These are phyloP conservation scores for Phaeosphaeriaceae sp. DNA, from an alignment of 2,329 filamentous ascomycete genomes.

Conservation along the genomic window DNA sequence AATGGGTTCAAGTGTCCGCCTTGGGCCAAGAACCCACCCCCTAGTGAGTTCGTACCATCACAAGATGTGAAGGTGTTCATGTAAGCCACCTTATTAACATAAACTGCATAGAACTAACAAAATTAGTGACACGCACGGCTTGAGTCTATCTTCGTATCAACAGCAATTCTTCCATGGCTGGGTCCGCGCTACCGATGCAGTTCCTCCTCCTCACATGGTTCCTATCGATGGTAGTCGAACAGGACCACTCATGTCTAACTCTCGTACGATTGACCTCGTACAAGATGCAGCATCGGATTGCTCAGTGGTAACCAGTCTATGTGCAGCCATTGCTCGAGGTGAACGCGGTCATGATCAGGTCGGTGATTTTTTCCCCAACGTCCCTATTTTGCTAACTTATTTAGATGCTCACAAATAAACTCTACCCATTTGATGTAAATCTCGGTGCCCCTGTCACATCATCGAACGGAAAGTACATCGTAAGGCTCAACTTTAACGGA, in stretches of 20 bases:
- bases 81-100: conserved; percentile 51
- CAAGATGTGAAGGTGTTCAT: conserved; percentile 63
- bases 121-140: conserved; percentile 67
- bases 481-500: conserved; percentile 95
- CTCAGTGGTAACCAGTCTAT: conserved; percentile 94
- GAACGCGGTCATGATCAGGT: conserved; percentile 73
- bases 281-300: conserved; percentile 97
- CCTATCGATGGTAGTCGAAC: conserved; percentile 33
- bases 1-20: conserved; percentile 85
- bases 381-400: conserved; percentile 9
- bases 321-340: conserved; percentile 75
- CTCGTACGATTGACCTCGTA: conserved; percentile 76
- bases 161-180: conserved; percentile 79
- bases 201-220: conserved; percentile 55
- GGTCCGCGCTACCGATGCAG: conserved; percentile 75
- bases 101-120: conserved; percentile 7
- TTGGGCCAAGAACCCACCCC: conserved; percentile 71
- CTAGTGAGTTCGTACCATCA: conserved; percentile 65
- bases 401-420: conserved; percentile 72
- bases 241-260: conserved; percentile 63
- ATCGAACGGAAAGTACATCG: conserved; percentile 84
- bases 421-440: conserved; percentile 75
- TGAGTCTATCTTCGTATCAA: conserved; percentile 78
- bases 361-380: conserved; percentile 28
- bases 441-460: conserved; percentile 67